phyloP scores from a whole-genome alignment of 441 rosid genomes.

The Gossypium davidsonii region DNA sequence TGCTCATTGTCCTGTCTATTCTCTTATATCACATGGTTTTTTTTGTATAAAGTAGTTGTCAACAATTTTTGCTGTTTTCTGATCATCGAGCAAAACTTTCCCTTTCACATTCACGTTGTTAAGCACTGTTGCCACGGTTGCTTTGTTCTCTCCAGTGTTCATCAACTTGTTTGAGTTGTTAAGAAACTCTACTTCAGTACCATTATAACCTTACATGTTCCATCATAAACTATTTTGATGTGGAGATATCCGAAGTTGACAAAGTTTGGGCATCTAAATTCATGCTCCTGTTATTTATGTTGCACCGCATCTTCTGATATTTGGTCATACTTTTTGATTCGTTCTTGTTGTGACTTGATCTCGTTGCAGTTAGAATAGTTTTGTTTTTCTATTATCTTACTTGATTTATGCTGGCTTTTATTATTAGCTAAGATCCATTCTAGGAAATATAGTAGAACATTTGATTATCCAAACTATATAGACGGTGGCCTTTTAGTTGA shows the following conservation, averaged over 20 bases:
- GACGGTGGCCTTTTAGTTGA: not conserved
- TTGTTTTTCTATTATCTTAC: conserved; percentile 1
- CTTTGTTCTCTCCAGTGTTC: not conserved
- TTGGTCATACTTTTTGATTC: not conserved
- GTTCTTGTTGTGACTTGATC: conserved; percentile 9
- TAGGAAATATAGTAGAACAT: not conserved
- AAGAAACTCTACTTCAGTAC: conserved; percentile 1
- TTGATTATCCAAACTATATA: conserved; percentile 8
- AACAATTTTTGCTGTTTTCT: not conserved
- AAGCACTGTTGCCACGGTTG: conserved; percentile 1
- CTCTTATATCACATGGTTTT: not conserved
- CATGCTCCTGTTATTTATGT: not conserved
- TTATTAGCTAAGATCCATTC: not conserved
- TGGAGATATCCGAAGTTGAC: not conserved
- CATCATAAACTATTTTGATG: not conserved
- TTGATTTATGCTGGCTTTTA: conserved; percentile 6
- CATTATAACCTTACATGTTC: not conserved
- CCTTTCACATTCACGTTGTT: not conserved
- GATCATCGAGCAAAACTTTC: not conserved
- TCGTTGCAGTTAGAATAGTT: conserved; percentile 1
- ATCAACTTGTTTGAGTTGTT: conserved; percentile 9
- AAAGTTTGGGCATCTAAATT: conserved; percentile 3
- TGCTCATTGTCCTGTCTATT: not conserved
- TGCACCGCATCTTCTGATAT: not conserved
- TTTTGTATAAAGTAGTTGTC: not conserved